A percentile compares a stretch with the other conserved stretches of the same genome.
phyloP scores from a whole-genome alignment of 495 filamentous ascomycete species.

The Mycothermus thermophilus region DNA sequence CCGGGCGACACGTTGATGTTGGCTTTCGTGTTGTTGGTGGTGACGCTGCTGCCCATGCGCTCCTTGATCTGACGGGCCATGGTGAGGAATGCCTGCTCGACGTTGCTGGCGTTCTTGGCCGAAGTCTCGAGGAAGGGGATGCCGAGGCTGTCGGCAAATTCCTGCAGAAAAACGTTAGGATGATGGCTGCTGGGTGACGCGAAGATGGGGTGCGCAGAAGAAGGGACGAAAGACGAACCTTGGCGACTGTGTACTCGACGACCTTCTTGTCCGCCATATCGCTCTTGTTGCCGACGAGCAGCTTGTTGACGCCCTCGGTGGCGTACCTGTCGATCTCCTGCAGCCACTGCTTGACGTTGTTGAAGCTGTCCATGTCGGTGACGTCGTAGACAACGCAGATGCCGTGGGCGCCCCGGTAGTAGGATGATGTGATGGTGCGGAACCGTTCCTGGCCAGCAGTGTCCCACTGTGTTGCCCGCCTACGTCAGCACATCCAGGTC shows the following conservation, averaged over 20 bases:
- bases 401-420: slow-evolving; percentile 95
- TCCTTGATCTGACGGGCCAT: slow-evolving; percentile 99
- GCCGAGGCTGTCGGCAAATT: slow-evolving; percentile 96
- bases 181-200: slow-evolving; percentile 2
- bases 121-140: slow-evolving; percentile 99
- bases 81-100: slow-evolving; percentile 98
- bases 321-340: slow-evolving; percentile 99
- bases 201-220: too few species aligned
- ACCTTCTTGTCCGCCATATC: slow-evolving; percentile 99
- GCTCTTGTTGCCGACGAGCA: slow-evolving; percentile 98
- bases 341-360: slow-evolving; percentile 99
- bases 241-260: slow-evolving; percentile 97
- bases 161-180: slow-evolving; percentile 37
- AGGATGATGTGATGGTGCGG: slow-evolving; percentile 98
- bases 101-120: slow-evolving; percentile 97
- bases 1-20: slow-evolving; percentile 90
- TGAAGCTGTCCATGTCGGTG: slow-evolving; percentile 99
- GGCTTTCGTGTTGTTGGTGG: slow-evolving; percentile 95
- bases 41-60: slow-evolving; percentile 89
- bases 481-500: too few species aligned
- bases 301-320: slow-evolving; percentile 97
- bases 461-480: slow-evolving; percentile 75
- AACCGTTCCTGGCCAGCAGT: slow-evolving; percentile 98
- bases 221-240: too few species aligned
- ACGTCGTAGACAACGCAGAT: slow-evolving; percentile 99